phyloP scores from a whole-genome alignment of 2,329 filamentous ascomycete genomes.

The Coleophoma cylindrospora region DNA sequence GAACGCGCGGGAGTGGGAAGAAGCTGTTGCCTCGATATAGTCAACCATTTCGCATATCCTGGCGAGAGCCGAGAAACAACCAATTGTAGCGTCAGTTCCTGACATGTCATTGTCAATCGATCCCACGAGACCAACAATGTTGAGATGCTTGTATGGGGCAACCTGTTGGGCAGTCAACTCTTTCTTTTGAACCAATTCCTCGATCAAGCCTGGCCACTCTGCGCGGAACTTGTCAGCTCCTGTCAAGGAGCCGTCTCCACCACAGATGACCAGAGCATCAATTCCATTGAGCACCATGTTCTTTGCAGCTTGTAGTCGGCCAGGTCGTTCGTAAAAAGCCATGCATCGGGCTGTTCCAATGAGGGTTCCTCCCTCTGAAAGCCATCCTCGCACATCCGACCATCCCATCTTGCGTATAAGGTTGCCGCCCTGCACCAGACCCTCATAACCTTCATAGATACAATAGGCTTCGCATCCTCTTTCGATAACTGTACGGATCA shows the following conservation, averaged over 20 bases:
- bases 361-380: conserved; percentile 89
- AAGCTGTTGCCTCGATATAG: conserved; percentile 92
- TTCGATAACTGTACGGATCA: conserved; percentile 87
- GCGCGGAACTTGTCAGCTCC: conserved; percentile 89
- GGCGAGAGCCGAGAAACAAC: conserved; percentile 88
- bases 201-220: conserved; percentile 85
- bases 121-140: conserved; percentile 93
- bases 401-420: conserved; percentile 85
- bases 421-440: conserved; percentile 81
- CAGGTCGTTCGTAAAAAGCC: conserved; percentile 84
- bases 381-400: conserved; percentile 91
- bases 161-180: conserved; percentile 68
- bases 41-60: conserved; percentile 95
- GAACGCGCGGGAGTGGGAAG: conserved; percentile 91
- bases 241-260: conserved; percentile 92
- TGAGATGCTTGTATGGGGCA: conserved; percentile 76
- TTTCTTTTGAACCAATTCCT: conserved; percentile 74
- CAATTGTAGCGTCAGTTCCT: conserved; percentile 94
- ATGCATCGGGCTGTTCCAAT: conserved; percentile 94
- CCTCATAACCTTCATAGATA: conserved; percentile 93
- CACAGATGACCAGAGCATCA: conserved; percentile 93
- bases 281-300: conserved; percentile 93
- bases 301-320: conserved; percentile 80
- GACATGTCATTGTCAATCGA: conserved; percentile 99
- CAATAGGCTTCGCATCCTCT: conserved; percentile 75